Conservation (phyloP, 495 filamentous ascomycete genomes). For the Neurospora terricola region DNA sequence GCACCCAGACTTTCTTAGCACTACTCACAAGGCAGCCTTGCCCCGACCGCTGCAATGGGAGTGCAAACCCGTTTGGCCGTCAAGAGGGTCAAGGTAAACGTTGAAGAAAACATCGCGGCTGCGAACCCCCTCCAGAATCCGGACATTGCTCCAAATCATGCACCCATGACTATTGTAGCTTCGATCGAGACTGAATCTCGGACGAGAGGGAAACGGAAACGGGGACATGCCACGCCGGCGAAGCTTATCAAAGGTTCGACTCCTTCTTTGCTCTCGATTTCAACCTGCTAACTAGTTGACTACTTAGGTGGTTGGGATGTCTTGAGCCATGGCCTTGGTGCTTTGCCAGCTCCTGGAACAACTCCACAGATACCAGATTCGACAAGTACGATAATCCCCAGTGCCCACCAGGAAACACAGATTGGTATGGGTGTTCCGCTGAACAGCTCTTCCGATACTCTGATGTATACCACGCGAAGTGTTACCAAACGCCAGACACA, state of each 20-base stretch:
- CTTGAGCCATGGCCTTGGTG: conserved; percentile 33
- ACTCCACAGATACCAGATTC: neutral
- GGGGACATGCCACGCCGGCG: conserved; percentile 1
- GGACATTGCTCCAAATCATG: neutral
- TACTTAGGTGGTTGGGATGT: neutral
- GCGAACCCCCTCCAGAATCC: neutral
- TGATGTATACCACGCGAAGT: neutral
- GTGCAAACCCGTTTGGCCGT: neutral
- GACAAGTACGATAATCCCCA: no score
- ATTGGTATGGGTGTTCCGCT: neutral
- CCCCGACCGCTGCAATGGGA: neutral
- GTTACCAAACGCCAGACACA: neutral
- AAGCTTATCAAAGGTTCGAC: conserved; percentile 17
- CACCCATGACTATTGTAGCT: neutral
- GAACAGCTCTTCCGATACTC: neutral
- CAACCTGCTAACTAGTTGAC: neutral
- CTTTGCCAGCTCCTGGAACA: neutral
- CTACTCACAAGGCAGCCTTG: neutral
- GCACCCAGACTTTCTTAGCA: neutral
- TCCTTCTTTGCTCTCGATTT: conserved; percentile 4
- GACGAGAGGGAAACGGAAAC: conserved; percentile 2
- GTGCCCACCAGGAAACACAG: no score
- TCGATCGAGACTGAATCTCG: neutral
- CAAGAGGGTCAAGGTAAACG: neutral
- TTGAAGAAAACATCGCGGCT: neutral